phyloP scores from a whole-genome alignment of 805 yeast species.

The Blastobotrys robertii region DNA sequence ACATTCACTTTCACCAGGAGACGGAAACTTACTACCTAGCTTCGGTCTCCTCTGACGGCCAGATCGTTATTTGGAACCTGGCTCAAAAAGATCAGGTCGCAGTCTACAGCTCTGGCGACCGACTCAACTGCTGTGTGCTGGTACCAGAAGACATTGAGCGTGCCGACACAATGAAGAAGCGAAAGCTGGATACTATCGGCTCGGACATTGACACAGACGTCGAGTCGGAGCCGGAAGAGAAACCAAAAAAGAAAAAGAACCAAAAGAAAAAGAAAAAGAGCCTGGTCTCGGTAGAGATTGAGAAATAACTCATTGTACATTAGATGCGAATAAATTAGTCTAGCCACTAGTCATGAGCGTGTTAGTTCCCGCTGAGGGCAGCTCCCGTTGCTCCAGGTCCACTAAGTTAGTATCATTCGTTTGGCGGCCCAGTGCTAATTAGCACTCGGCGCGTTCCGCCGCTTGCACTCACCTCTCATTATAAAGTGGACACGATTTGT shows the following conservation, averaged over 20 bases:
- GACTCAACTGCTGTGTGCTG: slow-evolving; percentile 76
- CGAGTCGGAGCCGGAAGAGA: slow-evolving; percentile 19
- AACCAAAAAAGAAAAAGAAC: slow-evolving; percentile 6
- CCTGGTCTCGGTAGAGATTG: background rate
- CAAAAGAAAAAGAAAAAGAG: slow-evolving; percentile 13
- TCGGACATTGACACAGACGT: slow-evolving; percentile 19
- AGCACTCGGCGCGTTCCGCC: too few species aligned
- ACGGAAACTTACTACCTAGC: slow-evolving; percentile 47
- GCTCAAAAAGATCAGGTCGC: slow-evolving; percentile 67
- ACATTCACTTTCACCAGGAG: slow-evolving; percentile 26
- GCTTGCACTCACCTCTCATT: slow-evolving; percentile 29
- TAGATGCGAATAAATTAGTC: background rate
- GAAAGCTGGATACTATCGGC: slow-evolving; percentile 43
- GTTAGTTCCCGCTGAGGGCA: background rate
- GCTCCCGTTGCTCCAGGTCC: slow-evolving; percentile 1
- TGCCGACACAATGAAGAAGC: slow-evolving; percentile 54
- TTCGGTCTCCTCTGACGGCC: slow-evolving; percentile 89
- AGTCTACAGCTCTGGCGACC: slow-evolving; percentile 81
- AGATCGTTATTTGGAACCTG: slow-evolving; percentile 83
- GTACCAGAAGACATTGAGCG: slow-evolving; percentile 69
- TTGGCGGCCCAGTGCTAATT: too few species aligned
- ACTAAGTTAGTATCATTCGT: too few species aligned
- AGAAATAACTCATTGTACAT: slow-evolving; percentile 1
- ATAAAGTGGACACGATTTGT: slow-evolving; percentile 85
- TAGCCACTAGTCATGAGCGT: background rate